Base-by-base conservation (phyloP, 768 basidiomycete species). In the Phanerochaete carnosa region DNA sequence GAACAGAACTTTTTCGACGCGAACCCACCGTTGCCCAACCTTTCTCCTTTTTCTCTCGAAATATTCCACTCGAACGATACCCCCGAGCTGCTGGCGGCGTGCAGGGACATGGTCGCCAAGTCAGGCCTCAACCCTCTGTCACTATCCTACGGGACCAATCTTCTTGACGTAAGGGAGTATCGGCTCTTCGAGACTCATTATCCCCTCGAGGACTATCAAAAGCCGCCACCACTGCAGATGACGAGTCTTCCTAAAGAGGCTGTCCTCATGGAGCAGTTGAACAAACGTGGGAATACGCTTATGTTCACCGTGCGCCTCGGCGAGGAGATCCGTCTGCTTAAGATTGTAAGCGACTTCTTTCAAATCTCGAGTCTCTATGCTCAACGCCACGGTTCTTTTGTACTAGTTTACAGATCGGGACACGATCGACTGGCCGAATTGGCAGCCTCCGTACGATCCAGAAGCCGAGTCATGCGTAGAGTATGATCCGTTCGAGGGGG, bases 341-440 rank as follows among this genome's bases (percentile, higher is more conserved):
- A 59, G 51, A 39, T 59, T 3, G 58, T 59, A 45, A 3, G 51
- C n/a, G n/a, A n/a, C n/a, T n/a, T n/a, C n/a, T n/a, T n/a, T n/a
- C n/a, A n/a, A n/a, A n/a, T n/a, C n/a, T 51, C 15, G 7, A n/a
- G 16, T 51, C 49, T 25, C 25, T 4, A 8, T 26, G 28, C 25
- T 51, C 8, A 15, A 15, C 49, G 28, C 9, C 28, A 51, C 25
- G 28, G 8, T 32, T n/a, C 28, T 22, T 13, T 5, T 52, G 3
- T 6, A 28, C 19, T 45, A 58, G 61, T 62, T 23, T 50, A 12
- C 23, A 12, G 22, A 33, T 8, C 51, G 51, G 2, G 12, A 30
- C 29, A 23, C 22, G 29, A 12, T 33, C 29, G 4, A 8, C 12
- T 22, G 19, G 15, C 13, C 2, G 16, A 29, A 63, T 16, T 16